Percentiles rank a stretch among this genome's conserved stretches.
These are phyloP conservation scores for Geotrichum armillariae DNA, from an alignment of 1,139 yeast species.

Conservation along the genomic window DNA sequence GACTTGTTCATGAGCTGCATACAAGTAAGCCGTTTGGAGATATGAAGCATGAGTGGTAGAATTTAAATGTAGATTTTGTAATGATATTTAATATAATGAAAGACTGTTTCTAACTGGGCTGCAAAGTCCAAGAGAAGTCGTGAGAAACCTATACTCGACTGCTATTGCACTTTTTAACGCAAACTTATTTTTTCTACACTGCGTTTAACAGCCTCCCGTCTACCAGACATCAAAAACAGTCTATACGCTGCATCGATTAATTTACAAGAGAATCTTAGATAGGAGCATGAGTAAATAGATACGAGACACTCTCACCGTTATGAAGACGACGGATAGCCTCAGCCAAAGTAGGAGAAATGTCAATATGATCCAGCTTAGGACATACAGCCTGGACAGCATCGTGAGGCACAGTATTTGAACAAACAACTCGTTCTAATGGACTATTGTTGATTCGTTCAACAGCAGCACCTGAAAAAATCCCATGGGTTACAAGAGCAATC, in stretches of 20 bases:
- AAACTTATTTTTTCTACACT: too few relatives aligned
- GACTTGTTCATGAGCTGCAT: conserved; percentile 47
- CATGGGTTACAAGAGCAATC: conserved; percentile 94
- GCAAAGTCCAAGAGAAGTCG: too few relatives aligned
- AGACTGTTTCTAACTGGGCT: too few relatives aligned
- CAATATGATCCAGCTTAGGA: conserved; percentile 78
- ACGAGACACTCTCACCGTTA: conserved; percentile 95
- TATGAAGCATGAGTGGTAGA: conserved; percentile 48
- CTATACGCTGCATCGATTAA: background rate
- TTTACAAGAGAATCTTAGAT: conserved; percentile 24
- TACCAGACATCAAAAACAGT: background rate
- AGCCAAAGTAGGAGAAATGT: conserved; percentile 75
- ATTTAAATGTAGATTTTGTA: background rate
- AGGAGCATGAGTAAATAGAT: conserved; percentile 79
- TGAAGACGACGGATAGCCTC: conserved; percentile 94
- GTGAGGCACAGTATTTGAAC: conserved; percentile 93
- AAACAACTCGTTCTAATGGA: conserved; percentile 73
- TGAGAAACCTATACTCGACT: too few relatives aligned
- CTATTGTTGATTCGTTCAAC: conserved; percentile 76
- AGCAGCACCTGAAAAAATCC: conserved; percentile 86
- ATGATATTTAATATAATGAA: too few relatives aligned
- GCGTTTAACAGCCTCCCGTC: background rate
- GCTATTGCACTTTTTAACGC: too few relatives aligned
- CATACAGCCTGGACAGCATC: conserved; percentile 67
- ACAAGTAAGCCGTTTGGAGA: conserved; percentile 51